Evolutionary conservation across 2,329 filamentous ascomycete species (phyloP).

Genomic region (Verticillium nubilum): DNA sequence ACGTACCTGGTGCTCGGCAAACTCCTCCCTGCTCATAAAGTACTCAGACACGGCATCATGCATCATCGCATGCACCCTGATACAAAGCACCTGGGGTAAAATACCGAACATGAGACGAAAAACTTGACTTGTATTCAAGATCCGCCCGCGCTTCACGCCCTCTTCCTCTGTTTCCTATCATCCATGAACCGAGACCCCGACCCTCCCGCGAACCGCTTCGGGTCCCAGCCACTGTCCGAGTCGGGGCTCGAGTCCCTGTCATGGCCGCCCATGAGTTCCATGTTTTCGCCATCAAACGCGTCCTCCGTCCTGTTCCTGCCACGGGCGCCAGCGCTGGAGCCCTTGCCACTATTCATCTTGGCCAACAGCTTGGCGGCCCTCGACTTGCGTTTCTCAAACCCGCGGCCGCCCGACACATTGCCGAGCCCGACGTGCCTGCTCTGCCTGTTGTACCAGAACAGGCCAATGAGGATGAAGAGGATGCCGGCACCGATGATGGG

Average conservation of each 20-base stretch:
- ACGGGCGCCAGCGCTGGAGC: background rate
- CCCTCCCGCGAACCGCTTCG: background rate
- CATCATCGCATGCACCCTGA: no score
- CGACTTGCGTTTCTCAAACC: slow-evolving; percentile 37
- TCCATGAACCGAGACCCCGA: background rate
- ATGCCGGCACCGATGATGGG: slow-evolving; percentile 44
- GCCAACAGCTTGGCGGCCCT: slow-evolving; percentile 15
- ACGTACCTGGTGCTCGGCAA: no score
- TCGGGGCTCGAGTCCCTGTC: background rate
- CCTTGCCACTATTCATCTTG: background rate
- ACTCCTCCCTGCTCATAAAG: no score
- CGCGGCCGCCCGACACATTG: slow-evolving; percentile 43
- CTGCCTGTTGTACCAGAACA: slow-evolving; percentile 47
- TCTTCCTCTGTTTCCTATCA: background rate
- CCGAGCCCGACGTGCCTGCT: slow-evolving; percentile 44
- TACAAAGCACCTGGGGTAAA: background rate
- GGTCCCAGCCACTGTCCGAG: background rate
- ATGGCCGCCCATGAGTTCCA: background rate
- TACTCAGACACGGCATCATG: no score
- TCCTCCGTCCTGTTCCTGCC: background rate
- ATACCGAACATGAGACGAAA: background rate
- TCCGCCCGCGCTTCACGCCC: background rate
- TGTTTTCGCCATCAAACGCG: background rate
- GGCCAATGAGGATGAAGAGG: slow-evolving; percentile 46
- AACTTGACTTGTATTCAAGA: background rate